Evolutionary conservation across 768 basidiomycete genomes (phyloP), one percentile per base, ranked within the genome.

Genomic region (Coprinellus micaceus): DNA sequence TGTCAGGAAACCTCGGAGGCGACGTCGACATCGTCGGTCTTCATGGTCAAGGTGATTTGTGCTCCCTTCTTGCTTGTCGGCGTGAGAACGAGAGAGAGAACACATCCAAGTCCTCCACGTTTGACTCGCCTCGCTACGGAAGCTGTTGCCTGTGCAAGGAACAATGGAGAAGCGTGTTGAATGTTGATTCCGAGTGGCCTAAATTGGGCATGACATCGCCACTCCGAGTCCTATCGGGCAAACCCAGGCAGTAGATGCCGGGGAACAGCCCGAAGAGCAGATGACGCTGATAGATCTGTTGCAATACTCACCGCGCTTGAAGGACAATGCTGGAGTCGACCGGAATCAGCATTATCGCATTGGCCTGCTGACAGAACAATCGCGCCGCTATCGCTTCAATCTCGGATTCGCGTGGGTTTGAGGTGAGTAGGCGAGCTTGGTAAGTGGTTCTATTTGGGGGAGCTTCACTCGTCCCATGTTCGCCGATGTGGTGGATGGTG

Each of bases 101-200:
- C 12, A 25, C 17, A 25, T 25, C 7, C 5, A 3, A 46, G 7
- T 1, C 7, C 6, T 7, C n/a, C 13, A 25, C 21, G 13, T 13
- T 13, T 46, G 21, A 25, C 21, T 46, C 17, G 21, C 44, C 44
- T 22, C 44, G 44, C 26, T 46, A 25, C 44, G 44, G 44, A 46
- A 46, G 6, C 44, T 19, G 13, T 46, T 46, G 13, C 21, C n/a
- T 25, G 21, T 46, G 12, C 44, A 22, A 46, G 13, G 44, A 46
- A 46, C 44, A 46, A 46, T 46, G 44, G n/a, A 46, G 21, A 46
- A 46, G 44, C 22, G n/a, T n/a, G n/a, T n/a, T n/a, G n/a, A n/a
- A n/a, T n/a, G n/a, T n/a, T n/a, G n/a, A n/a, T n/a, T n/a, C n/a
- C n/a, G n/a, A n/a, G n/a, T n/a, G n/a, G n/a, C n/a, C n/a, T n/a